Conservation (phyloP, 331 rosid genomes). For the Malus hybrid region DNA sequence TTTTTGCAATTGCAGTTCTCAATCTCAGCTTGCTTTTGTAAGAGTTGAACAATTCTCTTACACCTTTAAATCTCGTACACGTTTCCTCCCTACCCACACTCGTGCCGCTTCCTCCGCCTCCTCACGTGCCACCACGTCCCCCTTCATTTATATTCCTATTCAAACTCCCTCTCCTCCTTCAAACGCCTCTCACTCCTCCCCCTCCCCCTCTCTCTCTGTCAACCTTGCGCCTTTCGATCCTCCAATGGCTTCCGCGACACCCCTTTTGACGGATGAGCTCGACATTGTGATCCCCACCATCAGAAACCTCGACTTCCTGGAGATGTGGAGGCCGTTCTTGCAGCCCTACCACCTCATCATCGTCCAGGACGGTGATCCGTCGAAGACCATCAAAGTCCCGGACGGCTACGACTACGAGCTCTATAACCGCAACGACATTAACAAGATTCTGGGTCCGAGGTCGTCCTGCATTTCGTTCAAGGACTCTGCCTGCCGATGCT, state of each 20-base stretch:
- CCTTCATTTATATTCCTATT: conserved; percentile 19
- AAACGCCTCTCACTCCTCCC: neutral
- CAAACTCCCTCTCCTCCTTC: neutral
- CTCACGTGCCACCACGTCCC: conserved; percentile 21
- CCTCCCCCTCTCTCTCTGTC: neutral
- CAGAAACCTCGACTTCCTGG: conserved; percentile 49
- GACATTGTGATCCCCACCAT: conserved; percentile 56
- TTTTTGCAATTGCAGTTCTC: neutral
- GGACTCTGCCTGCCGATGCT: conserved; percentile 62
- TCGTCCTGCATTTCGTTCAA: conserved; percentile 49
- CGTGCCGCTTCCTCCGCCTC: conserved; percentile 22
- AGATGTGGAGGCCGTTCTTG: conserved; percentile 55
- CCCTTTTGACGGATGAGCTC: conserved; percentile 41
- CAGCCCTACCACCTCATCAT: conserved; percentile 48
- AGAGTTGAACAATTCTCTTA: conserved; percentile 24
- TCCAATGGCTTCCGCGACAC: conserved; percentile 28
- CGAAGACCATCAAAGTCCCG: conserved; percentile 44
- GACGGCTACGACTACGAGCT: conserved; percentile 52
- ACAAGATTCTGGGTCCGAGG: conserved; percentile 44
- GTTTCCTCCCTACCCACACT: conserved; percentile 13
- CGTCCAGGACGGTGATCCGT: conserved; percentile 53
- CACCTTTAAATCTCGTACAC: conserved; percentile 30
- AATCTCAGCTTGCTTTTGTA: neutral
- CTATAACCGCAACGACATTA: conserved; percentile 47
- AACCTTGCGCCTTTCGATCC: neutral